Base-by-base conservation (phyloP, 2,329 filamentous ascomycete species). In the Dactylellina drechsleri region DNA sequence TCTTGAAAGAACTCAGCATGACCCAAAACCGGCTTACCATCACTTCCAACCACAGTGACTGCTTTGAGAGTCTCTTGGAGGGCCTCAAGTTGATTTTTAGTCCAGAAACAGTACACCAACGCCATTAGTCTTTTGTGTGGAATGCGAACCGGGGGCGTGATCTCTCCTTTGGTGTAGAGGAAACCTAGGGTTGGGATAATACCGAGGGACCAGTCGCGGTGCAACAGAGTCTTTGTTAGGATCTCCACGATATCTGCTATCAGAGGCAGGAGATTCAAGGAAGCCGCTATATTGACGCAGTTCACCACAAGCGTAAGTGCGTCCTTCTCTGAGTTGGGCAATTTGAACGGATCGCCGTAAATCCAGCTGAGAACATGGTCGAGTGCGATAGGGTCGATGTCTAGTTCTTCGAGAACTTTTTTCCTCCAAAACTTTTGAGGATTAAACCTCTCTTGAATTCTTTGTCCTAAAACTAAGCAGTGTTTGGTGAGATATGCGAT, bases 311-410 rank as follows among this genome's bases (percentile, higher is more conserved):
- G 16, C 13, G 13, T 6, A 7, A 47, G 23, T 49, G 15, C 4
- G 3, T 41, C 20, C 26, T 12, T 26, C 2, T 13, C 7, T 7
- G n/a, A 16, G 5, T 16, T 13, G 40, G 50, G 62, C 18, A 62
- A 50, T n/a, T 58, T 13, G 16, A 66, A 57, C 7, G 49, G 62
- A 8, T n/a, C 16, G 7, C 62, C 70, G 36, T 74, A 74, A 8
- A 74, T 15, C 52, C 58, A 74, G 40, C 43, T 20, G n/a, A 66
- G 31, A 45, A 61, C 20, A 18, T 36, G 53, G 20, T 74, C 70
- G 15, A 74, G 15, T 7, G 23, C 41, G 6, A 36, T 18, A 10
- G 70, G 70, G 31, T 74, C 36, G 15, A 13, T 18, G n/a, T 61
- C 26, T n/a, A 15, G 23, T 4, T 57, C 28, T 8, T 45, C 40